A percentile compares a stretch with the other conserved stretches of the same genome.
Conservation (phyloP, 1,284 basidiomycete species). For the Ganoderma lingzhi region DNA sequence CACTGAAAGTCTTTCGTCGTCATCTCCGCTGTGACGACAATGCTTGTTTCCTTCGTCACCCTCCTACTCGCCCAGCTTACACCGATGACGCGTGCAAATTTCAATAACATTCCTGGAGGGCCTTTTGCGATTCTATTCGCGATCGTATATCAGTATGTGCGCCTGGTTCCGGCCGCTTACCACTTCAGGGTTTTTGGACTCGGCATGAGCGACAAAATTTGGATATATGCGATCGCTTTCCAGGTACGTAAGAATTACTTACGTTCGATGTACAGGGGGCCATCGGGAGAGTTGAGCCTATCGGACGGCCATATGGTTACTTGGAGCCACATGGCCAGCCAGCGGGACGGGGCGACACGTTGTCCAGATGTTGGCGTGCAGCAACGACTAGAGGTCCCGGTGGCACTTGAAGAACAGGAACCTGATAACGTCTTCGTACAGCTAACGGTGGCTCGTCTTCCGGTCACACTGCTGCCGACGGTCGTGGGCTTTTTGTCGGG, state of each 20-base stretch:
- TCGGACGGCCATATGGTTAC: background rate
- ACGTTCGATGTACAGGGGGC: background rate
- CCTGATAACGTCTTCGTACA: conserved; percentile 11
- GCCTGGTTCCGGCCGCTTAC: conserved; percentile 81
- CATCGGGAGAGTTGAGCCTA: background rate
- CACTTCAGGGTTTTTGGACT: conserved; percentile 79
- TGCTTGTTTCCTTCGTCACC: conserved; percentile 64
- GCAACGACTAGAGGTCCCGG: background rate
- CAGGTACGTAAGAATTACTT: conserved; percentile 57
- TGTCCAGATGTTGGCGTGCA: background rate
- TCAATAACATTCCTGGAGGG: conserved; percentile 81
- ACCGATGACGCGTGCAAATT: conserved; percentile 55
- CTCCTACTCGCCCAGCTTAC: conserved; percentile 65
- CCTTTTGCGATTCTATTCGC: conserved; percentile 77
- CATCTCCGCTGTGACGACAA: conserved; percentile 70
- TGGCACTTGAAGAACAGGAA: background rate
- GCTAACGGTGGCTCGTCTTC: conserved; percentile 71
- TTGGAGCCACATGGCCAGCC: background rate
- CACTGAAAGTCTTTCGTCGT: conserved; percentile 76
- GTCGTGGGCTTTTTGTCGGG: conserved; percentile 74
- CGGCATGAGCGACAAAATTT: conserved; percentile 78
- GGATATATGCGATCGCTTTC: conserved; percentile 70
- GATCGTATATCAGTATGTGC: conserved; percentile 82
- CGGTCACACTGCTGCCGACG: conserved; percentile 68
- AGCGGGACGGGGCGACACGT: background rate